phyloP scores from a whole-genome alignment of 768 basidiomycete genomes.

The Leccinum arenicola region DNA sequence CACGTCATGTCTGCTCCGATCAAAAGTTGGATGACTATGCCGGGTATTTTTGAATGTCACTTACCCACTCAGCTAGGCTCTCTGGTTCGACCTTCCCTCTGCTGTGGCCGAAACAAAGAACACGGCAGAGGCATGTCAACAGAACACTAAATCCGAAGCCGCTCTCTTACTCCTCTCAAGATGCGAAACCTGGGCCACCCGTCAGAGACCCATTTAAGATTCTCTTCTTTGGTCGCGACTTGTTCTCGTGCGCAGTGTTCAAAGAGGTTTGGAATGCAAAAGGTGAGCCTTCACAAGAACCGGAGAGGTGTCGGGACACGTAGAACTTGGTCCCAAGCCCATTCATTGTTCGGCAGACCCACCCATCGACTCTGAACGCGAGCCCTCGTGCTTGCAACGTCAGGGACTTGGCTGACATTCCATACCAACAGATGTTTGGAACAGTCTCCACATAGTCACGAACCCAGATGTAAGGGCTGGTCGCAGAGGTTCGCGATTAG shows the following conservation, averaged over 20 bases:
- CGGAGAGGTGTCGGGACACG: not conserved
- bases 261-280: slow-evolving; percentile 55
- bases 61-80: not conserved
- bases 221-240: slow-evolving; percentile 88
- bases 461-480: slow-evolving; percentile 66
- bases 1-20: not conserved
- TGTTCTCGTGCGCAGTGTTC: slow-evolving; percentile 79
- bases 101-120: not conserved
- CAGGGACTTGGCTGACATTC: slow-evolving; percentile 9
- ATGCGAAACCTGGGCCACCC: not conserved
- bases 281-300: slow-evolving; percentile 42
- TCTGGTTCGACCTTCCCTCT: not conserved
- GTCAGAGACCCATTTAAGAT: slow-evolving; percentile 55
- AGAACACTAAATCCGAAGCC: not conserved
- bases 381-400: not conserved
- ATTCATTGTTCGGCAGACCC: no score
- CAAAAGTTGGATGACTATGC: no score
- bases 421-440: slow-evolving; percentile 70
- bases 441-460: slow-evolving; percentile 62
- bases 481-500: slow-evolving; percentile 54
- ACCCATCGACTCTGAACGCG: not conserved
- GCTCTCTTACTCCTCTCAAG: not conserved
- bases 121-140: not conserved
- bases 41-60: not conserved
- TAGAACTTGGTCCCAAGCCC: not conserved